These are phyloP conservation scores for Echinosophora koreensis DNA, from an alignment of 306 rosid species.

Conservation along the genomic window DNA sequence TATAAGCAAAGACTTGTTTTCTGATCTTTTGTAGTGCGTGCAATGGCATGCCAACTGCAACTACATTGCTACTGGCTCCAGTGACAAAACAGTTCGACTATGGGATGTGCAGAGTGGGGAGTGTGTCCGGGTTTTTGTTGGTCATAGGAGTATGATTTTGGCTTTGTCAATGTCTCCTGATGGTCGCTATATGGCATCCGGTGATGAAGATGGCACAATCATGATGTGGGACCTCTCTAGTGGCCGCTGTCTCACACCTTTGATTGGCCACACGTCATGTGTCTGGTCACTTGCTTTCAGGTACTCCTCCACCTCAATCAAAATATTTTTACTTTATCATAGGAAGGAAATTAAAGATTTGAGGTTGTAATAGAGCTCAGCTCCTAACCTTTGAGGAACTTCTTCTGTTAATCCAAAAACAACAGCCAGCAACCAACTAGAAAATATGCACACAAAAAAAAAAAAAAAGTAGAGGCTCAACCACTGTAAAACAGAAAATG, in stretches of 20 bases:
- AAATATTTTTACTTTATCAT: constrained; percentile 10
- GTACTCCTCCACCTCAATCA: constrained; percentile 46
- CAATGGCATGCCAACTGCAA: constrained; percentile 99
- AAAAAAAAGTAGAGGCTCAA: too few species aligned
- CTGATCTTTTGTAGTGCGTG: constrained; percentile 65
- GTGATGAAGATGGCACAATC: constrained; percentile 94
- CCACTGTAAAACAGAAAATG: too few species aligned
- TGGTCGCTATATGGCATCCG: constrained; percentile 95
- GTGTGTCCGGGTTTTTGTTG: constrained; percentile 94
- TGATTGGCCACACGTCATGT: constrained; percentile 90
- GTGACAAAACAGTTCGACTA: constrained; percentile 93
- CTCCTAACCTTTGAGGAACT: too few species aligned
- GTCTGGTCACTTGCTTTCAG: constrained; percentile 96
- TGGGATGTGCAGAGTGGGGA: constrained; percentile 99
- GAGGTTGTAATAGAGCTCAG: too few species aligned
- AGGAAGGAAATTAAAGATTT: background rate
- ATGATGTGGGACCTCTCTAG: constrained; percentile 99
- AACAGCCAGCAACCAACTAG: too few species aligned
- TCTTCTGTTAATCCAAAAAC: too few species aligned
- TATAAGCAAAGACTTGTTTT: constrained; percentile 1
- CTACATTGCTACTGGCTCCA: constrained; percentile 96
- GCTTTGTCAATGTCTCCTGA: constrained; percentile 96
- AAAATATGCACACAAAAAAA: too few species aligned
- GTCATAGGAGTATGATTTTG: constrained; percentile 95
- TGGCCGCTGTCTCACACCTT: constrained; percentile 85